Evolutionary conservation across 305 asterid genomes (phyloP).

Genomic region (Fraxinus albicans): DNA sequence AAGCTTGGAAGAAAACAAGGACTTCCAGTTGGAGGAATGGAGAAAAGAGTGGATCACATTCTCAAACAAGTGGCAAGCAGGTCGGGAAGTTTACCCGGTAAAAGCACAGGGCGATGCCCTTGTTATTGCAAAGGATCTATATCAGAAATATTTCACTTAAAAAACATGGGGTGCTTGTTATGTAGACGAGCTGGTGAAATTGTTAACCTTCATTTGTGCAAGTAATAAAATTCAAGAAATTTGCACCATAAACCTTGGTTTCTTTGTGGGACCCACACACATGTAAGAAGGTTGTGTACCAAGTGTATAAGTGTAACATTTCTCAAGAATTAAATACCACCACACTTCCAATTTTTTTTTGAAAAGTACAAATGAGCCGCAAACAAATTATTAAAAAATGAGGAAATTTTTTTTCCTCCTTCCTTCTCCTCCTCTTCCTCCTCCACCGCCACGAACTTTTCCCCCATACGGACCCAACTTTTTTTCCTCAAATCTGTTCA

Average conservation of each 20-base stretch:
- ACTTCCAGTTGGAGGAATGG: conserved; percentile 73
- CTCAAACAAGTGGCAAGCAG: conserved; percentile 84
- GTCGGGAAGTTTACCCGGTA: conserved; percentile 60
- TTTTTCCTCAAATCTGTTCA: no score
- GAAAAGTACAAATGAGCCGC: no score
- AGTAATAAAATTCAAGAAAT: background rate
- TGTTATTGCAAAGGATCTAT: conserved; percentile 59
- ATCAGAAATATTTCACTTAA: conserved; percentile 56
- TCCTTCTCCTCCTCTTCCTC: no score
- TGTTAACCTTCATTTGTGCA: background rate
- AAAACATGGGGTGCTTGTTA: background rate
- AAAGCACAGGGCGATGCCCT: conserved; percentile 72
- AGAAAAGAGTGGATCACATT: conserved; percentile 82
- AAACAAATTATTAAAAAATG: no score
- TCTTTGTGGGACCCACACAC: no score
- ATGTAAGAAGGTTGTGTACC: no score
- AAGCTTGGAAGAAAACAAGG: conserved; percentile 53
- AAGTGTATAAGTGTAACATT: no score
- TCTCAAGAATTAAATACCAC: no score
- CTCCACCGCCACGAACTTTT: no score
- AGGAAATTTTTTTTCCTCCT: no score
- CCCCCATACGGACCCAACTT: no score
- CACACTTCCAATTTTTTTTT: no score
- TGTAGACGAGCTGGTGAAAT: background rate
- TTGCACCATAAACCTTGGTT: background rate